Base-by-base conservation (phyloP, 2,329 filamentous ascomycete species). In the Simplicillium aogashimaense region DNA sequence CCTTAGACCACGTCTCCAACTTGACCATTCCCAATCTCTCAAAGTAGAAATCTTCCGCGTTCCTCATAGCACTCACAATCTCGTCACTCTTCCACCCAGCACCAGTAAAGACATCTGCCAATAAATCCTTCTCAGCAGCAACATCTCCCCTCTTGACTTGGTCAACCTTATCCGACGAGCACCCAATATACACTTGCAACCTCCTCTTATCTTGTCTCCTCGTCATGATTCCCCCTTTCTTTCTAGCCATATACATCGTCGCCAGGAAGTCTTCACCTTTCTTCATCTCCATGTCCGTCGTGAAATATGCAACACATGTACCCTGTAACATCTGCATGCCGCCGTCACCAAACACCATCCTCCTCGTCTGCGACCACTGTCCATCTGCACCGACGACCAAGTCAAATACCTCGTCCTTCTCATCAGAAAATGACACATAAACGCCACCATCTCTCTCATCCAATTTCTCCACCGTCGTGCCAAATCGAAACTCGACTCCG, bases 301-400 rank as follows among this genome's bases (percentile, higher is more conserved):
- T 59, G 44, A 58, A 67, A 39, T 60, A 63, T 2, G 49, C 57
- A 8, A 49, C 37, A 35, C 55, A 54, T 12, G 55, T 7, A 2
- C 50, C 52, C 1, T 61, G 46, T 0, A 1, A 47, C 46, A 9
- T 61, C 55, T 0, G 48, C 40, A 4, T 13, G 35, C 13, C 20
- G 6, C 49, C 48, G 1, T 50, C 30, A 3, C 50, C 55, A 1
- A 69, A 47, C 45, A 70, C 63, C 37, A 61, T 58, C 36, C 53
- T 63, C 14, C 72, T 62, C 3, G 66, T 66, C 25, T 60, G 64
- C 1, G 73, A 78, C 5, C 65, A 58, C 34, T 70, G 63, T 0
- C 76, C 76, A 43, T 79, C 75, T 3, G 74, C 72, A 6, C 68
- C 73, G 33, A 78, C 64, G 1, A 78, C 45, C 0, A 78, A 50